Conservation (phyloP, 768 basidiomycete species). For the Amanita molliuscula region DNA sequence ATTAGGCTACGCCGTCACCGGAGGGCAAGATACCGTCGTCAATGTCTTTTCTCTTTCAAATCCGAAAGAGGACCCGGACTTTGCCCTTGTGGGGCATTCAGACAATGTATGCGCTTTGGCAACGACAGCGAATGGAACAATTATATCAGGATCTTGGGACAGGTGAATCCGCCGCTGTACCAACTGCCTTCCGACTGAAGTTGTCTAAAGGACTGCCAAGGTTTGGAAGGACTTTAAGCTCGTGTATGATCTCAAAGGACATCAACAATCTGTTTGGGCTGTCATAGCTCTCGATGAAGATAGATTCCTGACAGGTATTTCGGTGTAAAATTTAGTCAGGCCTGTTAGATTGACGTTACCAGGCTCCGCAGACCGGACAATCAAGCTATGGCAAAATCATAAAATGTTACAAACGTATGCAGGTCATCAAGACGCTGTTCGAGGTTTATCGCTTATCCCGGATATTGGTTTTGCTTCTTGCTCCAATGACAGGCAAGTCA, state of each 20-base stretch:
- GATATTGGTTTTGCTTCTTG: constrained; percentile 93
- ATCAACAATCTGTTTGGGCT: constrained; percentile 91
- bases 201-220: constrained; percentile 67
- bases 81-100: constrained; percentile 79
- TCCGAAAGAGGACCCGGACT: constrained; percentile 62
- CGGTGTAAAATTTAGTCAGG: not conserved
- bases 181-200: not conserved
- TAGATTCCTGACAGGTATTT: constrained; percentile 68
- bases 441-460: constrained; percentile 69
- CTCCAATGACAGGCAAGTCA: constrained; percentile 78
- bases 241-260: constrained; percentile 69
- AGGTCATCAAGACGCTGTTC: constrained; percentile 89
- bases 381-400: constrained; percentile 79
- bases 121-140: constrained; percentile 54
- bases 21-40: constrained; percentile 83
- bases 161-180: constrained; percentile 39
- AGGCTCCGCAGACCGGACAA: constrained; percentile 94
- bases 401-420: constrained; percentile 65
- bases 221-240: constrained; percentile 80
- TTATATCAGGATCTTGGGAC: constrained; percentile 97
- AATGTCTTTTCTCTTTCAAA: constrained; percentile 64
- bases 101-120: constrained; percentile 86
- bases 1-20: constrained; percentile 79
- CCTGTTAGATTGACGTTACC: not conserved
- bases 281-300: constrained; percentile 73